Base-by-base conservation (phyloP, 306 rosid genomes). In the Carpinus fangiana region DNA sequence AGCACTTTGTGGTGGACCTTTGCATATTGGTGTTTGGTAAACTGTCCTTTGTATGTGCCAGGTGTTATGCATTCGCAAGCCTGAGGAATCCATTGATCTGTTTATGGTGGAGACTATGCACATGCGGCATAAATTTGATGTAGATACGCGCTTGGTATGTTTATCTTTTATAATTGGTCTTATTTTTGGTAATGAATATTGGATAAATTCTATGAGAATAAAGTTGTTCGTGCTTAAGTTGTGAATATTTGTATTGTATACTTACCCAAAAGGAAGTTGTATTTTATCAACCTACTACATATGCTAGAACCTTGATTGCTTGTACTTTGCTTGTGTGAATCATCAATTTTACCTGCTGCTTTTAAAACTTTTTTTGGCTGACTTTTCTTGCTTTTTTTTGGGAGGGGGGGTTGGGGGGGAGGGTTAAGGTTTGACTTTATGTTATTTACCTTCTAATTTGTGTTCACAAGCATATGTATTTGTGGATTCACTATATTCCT, bases 91-190 rank as follows among this genome's bases (percentile, higher is more conserved):
- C 53, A 90, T 93, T 85, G 99, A 93, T 84, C 84, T 95, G 61
- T 95, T 95, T 83, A 95, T 95, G 99, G 98, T 95, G 74, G 99
- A 95, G 88, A 91, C 90, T 68, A 95, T 95, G 98, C 99, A 95
- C 84, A 95, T 95, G 99, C 88, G 98, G 52, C 99, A 95, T 82
- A 93, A 95, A 78, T 95, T 95, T 74, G 99, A 95, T 57, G 93
- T 87, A 20, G 98, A 95, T 84, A 95, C 98, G n/a, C 90, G 89
- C 65, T 84, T 95, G 98, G 99, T 95, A 91, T 80, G 92, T 81
- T 69, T 26, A 69, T 55, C 20, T n/a, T 72, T 14, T 73, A 23
- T 64, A n/a, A 38, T 43, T 78, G 50, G 50, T 77, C 41, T 80
- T 48, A 28, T 38, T 1, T 20, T 67, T 10, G 20, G 61, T 41